Evolutionary conservation across 139 green algal species (phyloP), one percentile per base, ranked within the genome.

Genomic region (Micractinium sp.): DNA sequence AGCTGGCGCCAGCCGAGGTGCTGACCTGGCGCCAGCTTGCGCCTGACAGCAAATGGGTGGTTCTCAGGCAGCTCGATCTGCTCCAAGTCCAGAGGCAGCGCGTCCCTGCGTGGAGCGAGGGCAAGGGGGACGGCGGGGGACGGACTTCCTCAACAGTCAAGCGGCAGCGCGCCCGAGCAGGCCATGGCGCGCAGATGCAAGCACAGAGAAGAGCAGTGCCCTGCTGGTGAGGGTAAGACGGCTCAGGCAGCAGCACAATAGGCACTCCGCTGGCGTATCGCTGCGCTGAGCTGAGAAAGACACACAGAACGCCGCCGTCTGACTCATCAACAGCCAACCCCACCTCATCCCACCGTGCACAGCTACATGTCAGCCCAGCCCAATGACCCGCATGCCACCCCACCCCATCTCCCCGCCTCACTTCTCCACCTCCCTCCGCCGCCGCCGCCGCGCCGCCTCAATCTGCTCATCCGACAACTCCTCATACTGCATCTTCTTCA

Each of bases 31-130:
- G 85, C 82, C 76, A 96, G 93, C 90, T 92, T 76, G 87, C 94
- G 92, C 75, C 92, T 94, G n/a, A 94, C 92, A 22, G 95, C 95
- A 90, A 95, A 98, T 1, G 96, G 96, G 89, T 98, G 96, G 91
- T 98, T 97, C 15, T 95, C 91, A 13, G 96, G 96, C 53, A 98
- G 92, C 60, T 97, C 94, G 20, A 97, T 87, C 16, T 95, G 91
- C 60, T 97, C 93, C 16, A 97, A 39, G 74, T 92, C 82, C 38
- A 96, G 33, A 7, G 75, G 85, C 38, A 74, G 38, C 15, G 22
- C 33, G 27, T 85, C 86, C 76, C 89, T 74, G 60, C 67, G n/a
- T 5, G 18, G 31, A 71, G 3, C 12, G 18, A 35, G 66, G 66
- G 66, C 66, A 73, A 19, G 23, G 66, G 66, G n/a, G n/a, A n/a